phyloP scores from a whole-genome alignment of 2,329 filamentous ascomycete species.

The Lasiodiplodia citricola region DNA sequence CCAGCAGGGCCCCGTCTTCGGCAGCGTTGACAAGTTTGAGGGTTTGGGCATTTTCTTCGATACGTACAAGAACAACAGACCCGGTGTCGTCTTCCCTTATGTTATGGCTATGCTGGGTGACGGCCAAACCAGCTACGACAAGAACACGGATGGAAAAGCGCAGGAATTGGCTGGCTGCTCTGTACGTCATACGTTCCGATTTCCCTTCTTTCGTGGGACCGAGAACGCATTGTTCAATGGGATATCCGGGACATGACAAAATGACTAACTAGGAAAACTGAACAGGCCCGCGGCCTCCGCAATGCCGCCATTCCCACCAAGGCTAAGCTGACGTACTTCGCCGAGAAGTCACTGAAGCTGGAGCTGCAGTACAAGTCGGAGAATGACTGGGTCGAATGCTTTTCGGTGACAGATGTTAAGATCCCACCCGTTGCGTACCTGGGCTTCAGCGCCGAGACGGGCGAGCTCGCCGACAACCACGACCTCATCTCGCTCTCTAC shows the following conservation, averaged over 20 bases:
- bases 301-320: slow-evolving; percentile 79
- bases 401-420: slow-evolving; percentile 70
- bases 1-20: slow-evolving; percentile 82
- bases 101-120: slow-evolving; percentile 99
- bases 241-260: background rate
- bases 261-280: background rate
- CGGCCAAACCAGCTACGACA: slow-evolving; percentile 86
- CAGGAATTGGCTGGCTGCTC: slow-evolving; percentile 95
- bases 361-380: slow-evolving; percentile 95
- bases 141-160: slow-evolving; percentile 90
- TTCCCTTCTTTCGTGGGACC: background rate
- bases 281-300: slow-evolving; percentile 80
- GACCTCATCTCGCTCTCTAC: slow-evolving; percentile 89
- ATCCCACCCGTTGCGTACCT: slow-evolving; percentile 76
- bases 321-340: slow-evolving; percentile 90
- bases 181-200: slow-evolving; percentile 48
- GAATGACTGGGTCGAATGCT: slow-evolving; percentile 87
- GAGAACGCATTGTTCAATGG: background rate
- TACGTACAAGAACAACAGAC: slow-evolving; percentile 99
- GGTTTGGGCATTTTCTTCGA: slow-evolving; percentile 95
- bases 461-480: slow-evolving; percentile 96
- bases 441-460: slow-evolving; percentile 81
- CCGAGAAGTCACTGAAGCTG: slow-evolving; percentile 88
- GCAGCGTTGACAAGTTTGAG: slow-evolving; percentile 85
- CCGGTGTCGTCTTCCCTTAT: slow-evolving; percentile 93